Base-by-base conservation (phyloP, 129 eudicot species). In the Oenanthe sinensis region DNA sequence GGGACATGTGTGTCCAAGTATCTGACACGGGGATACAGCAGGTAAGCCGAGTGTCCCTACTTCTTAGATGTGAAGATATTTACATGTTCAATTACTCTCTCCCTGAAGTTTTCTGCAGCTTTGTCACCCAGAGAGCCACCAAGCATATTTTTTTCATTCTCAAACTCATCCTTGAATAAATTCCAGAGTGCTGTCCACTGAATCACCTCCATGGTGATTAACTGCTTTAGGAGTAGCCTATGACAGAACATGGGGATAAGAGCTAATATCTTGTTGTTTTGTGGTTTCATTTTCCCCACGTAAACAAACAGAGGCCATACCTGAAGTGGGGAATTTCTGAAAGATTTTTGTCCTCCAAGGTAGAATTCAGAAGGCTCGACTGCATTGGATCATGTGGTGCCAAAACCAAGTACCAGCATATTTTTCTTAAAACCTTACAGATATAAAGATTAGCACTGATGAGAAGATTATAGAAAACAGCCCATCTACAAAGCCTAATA, bases 301-400 rank as follows among this genome's bases (percentile, higher is more conserved):
- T 28, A 45, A 45, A 1, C 1, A 17, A 30, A 26, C 70, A 15
- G 22, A 65, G 47, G 58, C 36, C 69, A 80, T 79, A 91, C 98
- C 86, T 91, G 76, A 93, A 93, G 71, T 93, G 94, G 58, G 97
- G 93, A 49, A 91, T 87, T 81, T 93, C 98, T 72, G 96, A 91
- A 45, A 89, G 88, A 58, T 93, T 91, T 82, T 91, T 93, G 77
- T 93, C 98, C 86, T 90, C 96, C 87, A 94, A 85, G 52, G 98
- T 94, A 43, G 97, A 84, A 83, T 94, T 89, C 55, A 91, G 84
- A 85, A 93, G 98, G 80, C 98, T 91, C 5, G 97, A 91, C 88
- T 93, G 97, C 97, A 93, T 93, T 33, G 98, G 93, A 87, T 90
- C 97, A 84, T 93, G 97, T 72, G 98, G 98, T 58, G 98, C 81